These are phyloP conservation scores for Neurospora sp. DNA, from an alignment of 2,329 filamentous ascomycete genomes.

Conservation along the genomic window DNA sequence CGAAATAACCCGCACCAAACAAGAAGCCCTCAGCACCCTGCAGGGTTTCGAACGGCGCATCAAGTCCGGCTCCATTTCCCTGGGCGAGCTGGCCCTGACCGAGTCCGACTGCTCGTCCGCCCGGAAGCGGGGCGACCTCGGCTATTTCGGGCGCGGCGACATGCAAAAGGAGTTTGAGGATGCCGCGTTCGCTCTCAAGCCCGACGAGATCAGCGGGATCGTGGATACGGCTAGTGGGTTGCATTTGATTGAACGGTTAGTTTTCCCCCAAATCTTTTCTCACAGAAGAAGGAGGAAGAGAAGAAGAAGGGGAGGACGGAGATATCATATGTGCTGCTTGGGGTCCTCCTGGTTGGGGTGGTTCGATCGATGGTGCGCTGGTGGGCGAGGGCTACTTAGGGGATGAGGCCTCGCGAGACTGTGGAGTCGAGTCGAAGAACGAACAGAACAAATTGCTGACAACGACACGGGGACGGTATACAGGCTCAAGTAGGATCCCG, in stretches of 20 bases:
- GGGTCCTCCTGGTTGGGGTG: neutral
- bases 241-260: slow-evolving; percentile 89
- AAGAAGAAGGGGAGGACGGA: no score
- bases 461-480: neutral
- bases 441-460: neutral
- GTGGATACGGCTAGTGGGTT: slow-evolving; percentile 90
- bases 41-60: slow-evolving; percentile 67
- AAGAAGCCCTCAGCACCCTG: slow-evolving; percentile 74
- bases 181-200: slow-evolving; percentile 80
- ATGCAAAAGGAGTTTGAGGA: slow-evolving; percentile 99
- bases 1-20: slow-evolving; percentile 76
- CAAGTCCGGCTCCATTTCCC: slow-evolving; percentile 51
- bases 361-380: no score
- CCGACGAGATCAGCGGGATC: slow-evolving; percentile 75
- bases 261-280: neutral
- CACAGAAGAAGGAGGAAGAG: neutral
- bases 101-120: slow-evolving; percentile 97
- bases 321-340: neutral
- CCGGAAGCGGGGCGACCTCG: slow-evolving; percentile 85
- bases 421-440: neutral
- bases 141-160: slow-evolving; percentile 86
- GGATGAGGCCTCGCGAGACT: neutral
- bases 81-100: slow-evolving; percentile 75
- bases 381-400: no score
- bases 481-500: slow-evolving; percentile 1